Evolutionary conservation across 345 rosid species (phyloP).

Genomic region (Sapria himalayana): DNA sequence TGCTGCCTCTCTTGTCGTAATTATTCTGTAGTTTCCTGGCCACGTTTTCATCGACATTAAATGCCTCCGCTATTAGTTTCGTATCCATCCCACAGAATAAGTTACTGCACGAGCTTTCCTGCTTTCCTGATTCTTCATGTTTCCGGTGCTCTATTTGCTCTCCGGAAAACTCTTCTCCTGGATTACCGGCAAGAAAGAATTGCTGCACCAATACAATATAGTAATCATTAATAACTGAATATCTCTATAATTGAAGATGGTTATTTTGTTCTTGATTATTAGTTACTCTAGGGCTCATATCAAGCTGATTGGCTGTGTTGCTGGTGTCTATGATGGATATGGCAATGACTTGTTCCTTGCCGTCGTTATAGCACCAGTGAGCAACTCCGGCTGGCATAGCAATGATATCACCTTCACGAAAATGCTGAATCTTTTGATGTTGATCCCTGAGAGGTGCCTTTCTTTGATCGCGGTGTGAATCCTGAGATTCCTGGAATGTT

Average conservation of each 20-base stretch:
- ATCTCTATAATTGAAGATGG: background rate
- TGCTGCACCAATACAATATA: conserved; percentile 10
- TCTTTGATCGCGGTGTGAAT: background rate
- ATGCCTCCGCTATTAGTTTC: conserved; percentile 19
- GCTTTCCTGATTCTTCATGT: background rate
- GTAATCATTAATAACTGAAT: background rate
- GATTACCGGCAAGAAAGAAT: conserved; percentile 34
- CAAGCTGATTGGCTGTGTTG: conserved; percentile 28
- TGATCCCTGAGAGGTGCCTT: conserved; percentile 4
- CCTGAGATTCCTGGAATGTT: conserved; percentile 8
- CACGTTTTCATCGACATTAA: conserved; percentile 20
- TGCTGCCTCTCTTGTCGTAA: conserved; percentile 32
- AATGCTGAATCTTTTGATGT: conserved; percentile 13
- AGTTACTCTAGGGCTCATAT: conserved; percentile 17
- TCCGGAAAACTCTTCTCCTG: conserved; percentile 11
- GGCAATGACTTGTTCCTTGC: conserved; percentile 13
- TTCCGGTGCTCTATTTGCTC: background rate
- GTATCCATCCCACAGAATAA: conserved; percentile 24
- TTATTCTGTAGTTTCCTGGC: conserved; percentile 24
- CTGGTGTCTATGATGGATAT: conserved; percentile 15
- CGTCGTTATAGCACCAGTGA: conserved; percentile 30
- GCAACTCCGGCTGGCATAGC: conserved; percentile 25
- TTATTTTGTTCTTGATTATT: background rate
- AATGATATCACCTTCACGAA: conserved; percentile 20
- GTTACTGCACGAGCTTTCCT: conserved; percentile 12